Conservation (phyloP, 805 yeast genomes). For the Priceomyces fermenticarens region DNA sequence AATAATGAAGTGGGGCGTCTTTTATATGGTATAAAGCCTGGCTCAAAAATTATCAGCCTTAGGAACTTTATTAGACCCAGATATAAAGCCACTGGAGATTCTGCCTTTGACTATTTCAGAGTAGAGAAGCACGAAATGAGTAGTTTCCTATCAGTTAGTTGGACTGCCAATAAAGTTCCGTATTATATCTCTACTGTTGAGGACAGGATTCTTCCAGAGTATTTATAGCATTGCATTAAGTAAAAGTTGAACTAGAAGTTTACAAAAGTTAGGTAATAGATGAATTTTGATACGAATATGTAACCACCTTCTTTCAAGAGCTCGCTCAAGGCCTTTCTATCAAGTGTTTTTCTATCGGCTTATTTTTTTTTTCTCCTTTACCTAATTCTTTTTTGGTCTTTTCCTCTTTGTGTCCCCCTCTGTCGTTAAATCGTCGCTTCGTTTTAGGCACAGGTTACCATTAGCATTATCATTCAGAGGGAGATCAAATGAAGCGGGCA, state of each 20-base stretch:
- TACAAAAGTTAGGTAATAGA: too few relatives aligned
- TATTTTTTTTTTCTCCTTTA: background rate
- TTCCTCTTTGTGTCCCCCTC: background rate
- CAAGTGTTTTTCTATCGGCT: background rate
- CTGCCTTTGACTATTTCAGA: constrained; percentile 60
- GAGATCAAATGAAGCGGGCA: constrained; percentile 36
- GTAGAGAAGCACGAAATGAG: constrained; percentile 62
- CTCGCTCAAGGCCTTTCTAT: background rate
- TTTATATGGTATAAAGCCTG: constrained; percentile 62
- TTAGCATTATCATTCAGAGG: background rate
- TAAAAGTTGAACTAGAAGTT: background rate
- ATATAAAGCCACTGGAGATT: constrained; percentile 54
- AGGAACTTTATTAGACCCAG: constrained; percentile 78
- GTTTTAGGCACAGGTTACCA: constrained; percentile 2
- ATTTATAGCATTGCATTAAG: constrained; percentile 11
- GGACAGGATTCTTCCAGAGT: constrained; percentile 34
- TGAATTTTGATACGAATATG: background rate
- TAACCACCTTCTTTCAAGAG: background rate
- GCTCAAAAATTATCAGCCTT: constrained; percentile 75
- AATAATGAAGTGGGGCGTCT: constrained; percentile 66
- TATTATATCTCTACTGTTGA: constrained; percentile 75
- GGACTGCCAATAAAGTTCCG: constrained; percentile 84
- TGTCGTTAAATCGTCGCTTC: background rate
- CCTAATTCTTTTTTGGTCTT: background rate
- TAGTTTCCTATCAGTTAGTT: constrained; percentile 72